Base-by-base conservation (phyloP, 2,329 filamentous ascomycete species). In the Colletotrichum cuscutae region DNA sequence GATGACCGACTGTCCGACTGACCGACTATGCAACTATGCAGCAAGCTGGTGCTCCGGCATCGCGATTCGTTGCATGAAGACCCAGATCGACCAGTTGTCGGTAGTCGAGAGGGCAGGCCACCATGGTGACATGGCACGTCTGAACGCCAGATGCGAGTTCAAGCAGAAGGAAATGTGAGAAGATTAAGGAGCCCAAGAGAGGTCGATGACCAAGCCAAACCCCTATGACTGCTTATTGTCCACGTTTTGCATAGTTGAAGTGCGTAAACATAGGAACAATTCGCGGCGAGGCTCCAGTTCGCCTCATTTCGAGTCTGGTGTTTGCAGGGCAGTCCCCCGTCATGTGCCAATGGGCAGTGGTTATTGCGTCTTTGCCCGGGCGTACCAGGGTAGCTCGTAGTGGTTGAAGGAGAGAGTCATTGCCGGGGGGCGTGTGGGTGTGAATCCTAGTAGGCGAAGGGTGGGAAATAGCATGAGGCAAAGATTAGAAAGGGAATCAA, bases 321-420 rank as follows among this genome's bases (percentile, higher is more conserved):
- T 71, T 72, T 72, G 56, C 71, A 73, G 71, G 71, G 71, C 60
- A 65, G 60, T 53, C 67, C 71, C 71, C 61, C 60, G 67, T 73
- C 71, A 71, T 73, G 66, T 71, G 71, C 56, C 56, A 70, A 73
- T 65, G 57, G 30, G 35, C 60, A 37, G 56, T 65, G 71, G 60
- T 26, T 65, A 73, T 71, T 62, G 71, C 66, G 66, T 60, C 71
- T 73, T 73, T 52, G 30, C 37, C 71, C 60, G 12, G 32, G 32
- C 32, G 32, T 35, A 12, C 32, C 32, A 57, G 67, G 71, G 56
- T 65, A 42, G 61, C n/a, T 65, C 28, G 65, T 13, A 61, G 37
- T 28, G 35, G 49, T 28, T 37, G 58, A 30, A 54, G 26, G 62
- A 59, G 46, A 62, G 59, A 69, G 42, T 62, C 28, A 13, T 37